Conservation (phyloP, 306 rosid species). For the Erythrophleum fordii region DNA sequence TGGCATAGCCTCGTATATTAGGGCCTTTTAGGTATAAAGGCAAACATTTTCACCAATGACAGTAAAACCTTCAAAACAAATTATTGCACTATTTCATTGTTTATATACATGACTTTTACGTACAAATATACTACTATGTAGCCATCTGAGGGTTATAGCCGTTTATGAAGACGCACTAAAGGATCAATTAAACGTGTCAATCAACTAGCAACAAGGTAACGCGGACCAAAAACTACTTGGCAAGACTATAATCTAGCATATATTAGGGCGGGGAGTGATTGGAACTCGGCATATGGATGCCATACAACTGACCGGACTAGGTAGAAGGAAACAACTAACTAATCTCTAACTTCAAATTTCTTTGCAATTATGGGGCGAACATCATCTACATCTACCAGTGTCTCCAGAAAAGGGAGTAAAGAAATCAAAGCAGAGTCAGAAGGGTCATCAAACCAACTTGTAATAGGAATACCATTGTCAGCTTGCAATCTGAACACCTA, state of each 20-base stretch:
- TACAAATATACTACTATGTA: background rate
- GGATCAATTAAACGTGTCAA: background rate
- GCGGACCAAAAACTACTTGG: background rate
- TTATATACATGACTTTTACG: slow-evolving; percentile 5
- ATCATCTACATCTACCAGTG: slow-evolving; percentile 78
- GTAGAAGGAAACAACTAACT: slow-evolving; percentile 15
- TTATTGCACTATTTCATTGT: slow-evolving; percentile 20
- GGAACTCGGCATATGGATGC: background rate
- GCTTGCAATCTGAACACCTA: slow-evolving; percentile 86
- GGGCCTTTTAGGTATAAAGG: no score
- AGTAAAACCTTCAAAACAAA: slow-evolving; percentile 22
- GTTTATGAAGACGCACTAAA: background rate
- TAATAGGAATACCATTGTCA: slow-evolving; percentile 86
- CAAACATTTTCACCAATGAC: background rate
- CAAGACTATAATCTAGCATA: background rate
- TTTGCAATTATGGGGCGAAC: slow-evolving; percentile 80
- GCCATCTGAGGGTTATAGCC: background rate
- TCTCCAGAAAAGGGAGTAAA: slow-evolving; percentile 83
- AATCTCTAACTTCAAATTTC: slow-evolving; percentile 64
- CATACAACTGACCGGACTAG: background rate
- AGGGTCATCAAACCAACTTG: slow-evolving; percentile 90
- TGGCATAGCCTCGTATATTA: no score
- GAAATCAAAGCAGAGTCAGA: slow-evolving; percentile 65
- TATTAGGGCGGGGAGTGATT: background rate
- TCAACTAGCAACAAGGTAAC: background rate